These are phyloP conservation scores for Scheffersomyces amazonensis DNA, from an alignment of 805 yeast genomes.

Conservation along the genomic window DNA sequence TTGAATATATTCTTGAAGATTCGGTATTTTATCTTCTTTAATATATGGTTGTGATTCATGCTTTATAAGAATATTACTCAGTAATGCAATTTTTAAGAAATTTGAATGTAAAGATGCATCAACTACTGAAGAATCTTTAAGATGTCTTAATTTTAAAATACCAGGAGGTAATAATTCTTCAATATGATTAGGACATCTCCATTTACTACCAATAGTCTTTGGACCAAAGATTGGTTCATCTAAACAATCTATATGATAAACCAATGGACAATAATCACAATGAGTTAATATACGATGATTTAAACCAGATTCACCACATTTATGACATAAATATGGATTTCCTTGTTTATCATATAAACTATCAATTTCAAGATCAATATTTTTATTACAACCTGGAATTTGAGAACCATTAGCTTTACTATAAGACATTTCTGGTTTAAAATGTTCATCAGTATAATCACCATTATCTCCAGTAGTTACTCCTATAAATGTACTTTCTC, in stretches of 20 bases:
- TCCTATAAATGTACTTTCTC: slow-evolving; percentile 66
- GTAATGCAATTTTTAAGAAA: slow-evolving; percentile 27
- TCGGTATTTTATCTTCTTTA: slow-evolving; percentile 14
- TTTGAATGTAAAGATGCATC: slow-evolving; percentile 47
- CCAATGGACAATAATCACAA: slow-evolving; percentile 80
- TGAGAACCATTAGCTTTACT: slow-evolving; percentile 29
- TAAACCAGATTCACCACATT: slow-evolving; percentile 71
- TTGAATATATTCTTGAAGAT: slow-evolving; percentile 28
- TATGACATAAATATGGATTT: slow-evolving; percentile 66
- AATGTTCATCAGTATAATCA: slow-evolving; percentile 56
- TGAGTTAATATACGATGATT: slow-evolving; percentile 54
- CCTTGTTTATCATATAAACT: slow-evolving; percentile 66
- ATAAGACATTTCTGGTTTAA: slow-evolving; percentile 49
- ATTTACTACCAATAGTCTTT: slow-evolving; percentile 71
- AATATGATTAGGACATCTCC: slow-evolving; percentile 91
- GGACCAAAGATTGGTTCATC: slow-evolving; percentile 70
- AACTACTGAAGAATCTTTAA: slow-evolving; percentile 48
- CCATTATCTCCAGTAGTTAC: slow-evolving; percentile 67
- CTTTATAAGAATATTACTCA: slow-evolving; percentile 29
- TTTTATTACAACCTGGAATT: slow-evolving; percentile 35
- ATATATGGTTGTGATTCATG: slow-evolving; percentile 32
- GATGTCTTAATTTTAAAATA: slow-evolving; percentile 38
- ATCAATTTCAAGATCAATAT: slow-evolving; percentile 60
- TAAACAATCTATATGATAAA: slow-evolving; percentile 90
- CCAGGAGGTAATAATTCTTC: slow-evolving; percentile 46